Evolutionary conservation across 352 stramenopile genomes (phyloP), one percentile per base, ranked within the genome.

Genomic region (Phytopythium ostracodes): DNA sequence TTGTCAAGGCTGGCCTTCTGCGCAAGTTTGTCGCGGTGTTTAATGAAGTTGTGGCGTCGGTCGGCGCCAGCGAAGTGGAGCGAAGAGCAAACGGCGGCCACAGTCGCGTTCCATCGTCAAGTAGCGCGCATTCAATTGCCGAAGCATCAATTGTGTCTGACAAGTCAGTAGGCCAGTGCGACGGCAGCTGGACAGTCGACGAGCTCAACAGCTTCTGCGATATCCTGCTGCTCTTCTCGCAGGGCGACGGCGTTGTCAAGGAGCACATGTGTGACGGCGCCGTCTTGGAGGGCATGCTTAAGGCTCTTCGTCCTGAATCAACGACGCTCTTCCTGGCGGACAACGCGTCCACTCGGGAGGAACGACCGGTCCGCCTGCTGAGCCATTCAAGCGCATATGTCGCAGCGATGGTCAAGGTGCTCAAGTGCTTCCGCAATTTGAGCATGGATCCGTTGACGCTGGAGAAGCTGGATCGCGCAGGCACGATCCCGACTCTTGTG

Each of bases 381-480:
- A 52, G 27, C 18, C 72, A 77, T 46, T 79, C 78, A 8, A 69
- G 84, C 57, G 65, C 78, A 17, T 91, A 82, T 49, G 70, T 84
- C 25, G 67, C 71, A 0, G 79, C 85, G 2, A 88, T 90, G 65
- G 53, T 96, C 24, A 94, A 91, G 52, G 60, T 96, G 14, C 76
- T 96, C 11, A 94, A 94, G 59, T 94, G 85, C 55, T 77, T 94
- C 54, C 77, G 82, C 12, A 97, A 97, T 58, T 58, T 98, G 33
- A 96, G 85, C 59, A 97, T 97, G 91, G 91, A 98, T 40, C 91
- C 91, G 1, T 76, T 84, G 20, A 96, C 89, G 17, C 72, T 98
- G 14, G 89, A 97, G 36, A 92, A 91, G 60, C 64, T 98, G 7
- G 89, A 97, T 64, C 81, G 81, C 42, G 87, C 90, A 17, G 90